phyloP scores from a whole-genome alignment of 257 asterid species.

The Gentiana macrophylla region DNA sequence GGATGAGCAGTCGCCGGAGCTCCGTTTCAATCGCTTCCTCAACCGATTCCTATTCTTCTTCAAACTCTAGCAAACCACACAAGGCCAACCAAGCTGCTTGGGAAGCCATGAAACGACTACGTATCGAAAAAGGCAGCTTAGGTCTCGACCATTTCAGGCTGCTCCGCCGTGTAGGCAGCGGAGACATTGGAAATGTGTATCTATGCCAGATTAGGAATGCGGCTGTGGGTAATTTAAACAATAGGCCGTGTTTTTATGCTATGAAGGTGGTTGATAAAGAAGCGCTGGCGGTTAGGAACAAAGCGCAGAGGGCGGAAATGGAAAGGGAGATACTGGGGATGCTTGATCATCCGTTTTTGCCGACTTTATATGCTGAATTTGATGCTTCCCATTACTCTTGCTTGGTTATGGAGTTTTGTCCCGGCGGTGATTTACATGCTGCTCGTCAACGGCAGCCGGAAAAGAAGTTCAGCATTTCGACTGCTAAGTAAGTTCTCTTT shows the following conservation, averaged over 20 bases:
- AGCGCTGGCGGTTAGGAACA: slow-evolving; percentile 29
- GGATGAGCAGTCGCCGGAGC: slow-evolving; percentile 38
- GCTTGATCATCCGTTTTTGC: slow-evolving; percentile 39
- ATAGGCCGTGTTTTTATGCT: slow-evolving; percentile 30
- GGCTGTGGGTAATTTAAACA: slow-evolving; percentile 10
- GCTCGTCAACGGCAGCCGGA: slow-evolving; percentile 33
- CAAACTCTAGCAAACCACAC: slow-evolving; percentile 27
- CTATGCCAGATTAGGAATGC: slow-evolving; percentile 32
- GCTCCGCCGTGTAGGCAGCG: slow-evolving; percentile 33
- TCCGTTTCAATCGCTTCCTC: slow-evolving; percentile 23
- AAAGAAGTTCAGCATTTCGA: slow-evolving; percentile 27
- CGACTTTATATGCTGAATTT: slow-evolving; percentile 31
- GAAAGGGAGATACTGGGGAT: slow-evolving; percentile 33
- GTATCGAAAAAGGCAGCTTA: slow-evolving; percentile 29
- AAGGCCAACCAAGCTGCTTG: slow-evolving; percentile 35
- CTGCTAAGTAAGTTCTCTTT: slow-evolving; percentile 24
- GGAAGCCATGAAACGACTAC: slow-evolving; percentile 35
- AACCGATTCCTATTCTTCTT: slow-evolving; percentile 5
- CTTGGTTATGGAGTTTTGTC: slow-evolving; percentile 40
- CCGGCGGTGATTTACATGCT: slow-evolving; percentile 38
- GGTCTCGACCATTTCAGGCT: slow-evolving; percentile 35
- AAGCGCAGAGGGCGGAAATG: slow-evolving; percentile 31
- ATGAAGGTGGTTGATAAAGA: slow-evolving; percentile 44
- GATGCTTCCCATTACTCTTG: slow-evolving; percentile 40
- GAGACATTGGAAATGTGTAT: slow-evolving; percentile 35